A percentile compares a stretch with the other conserved stretches of the same genome.
Conservation (phyloP, 306 rosid species). For the Pyrus betulifolia region DNA sequence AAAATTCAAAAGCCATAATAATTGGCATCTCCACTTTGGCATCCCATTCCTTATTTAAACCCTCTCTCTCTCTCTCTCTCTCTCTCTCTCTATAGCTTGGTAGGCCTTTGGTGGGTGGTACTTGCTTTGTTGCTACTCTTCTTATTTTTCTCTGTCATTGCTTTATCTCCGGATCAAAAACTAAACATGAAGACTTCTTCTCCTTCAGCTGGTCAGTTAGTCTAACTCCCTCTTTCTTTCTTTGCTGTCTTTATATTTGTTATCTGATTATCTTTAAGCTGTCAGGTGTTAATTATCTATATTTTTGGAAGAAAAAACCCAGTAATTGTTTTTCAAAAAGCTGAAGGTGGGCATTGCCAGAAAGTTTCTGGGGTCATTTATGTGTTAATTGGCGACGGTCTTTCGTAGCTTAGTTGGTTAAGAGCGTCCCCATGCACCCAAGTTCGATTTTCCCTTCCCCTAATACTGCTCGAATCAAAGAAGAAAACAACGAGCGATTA, state of each 20-base stretch:
- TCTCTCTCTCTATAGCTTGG: too few relatives aligned
- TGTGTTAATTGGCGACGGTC: too few relatives aligned
- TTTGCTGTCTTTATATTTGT: too few relatives aligned
- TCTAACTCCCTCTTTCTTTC: background rate
- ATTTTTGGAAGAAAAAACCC: background rate
- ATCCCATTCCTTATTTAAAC: background rate
- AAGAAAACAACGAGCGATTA: background rate
- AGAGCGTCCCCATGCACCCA: too few relatives aligned
- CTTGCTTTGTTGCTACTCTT: background rate
- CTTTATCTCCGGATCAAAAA: background rate
- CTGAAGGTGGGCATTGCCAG: background rate
- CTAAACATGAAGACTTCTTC: slow-evolving; percentile 21
- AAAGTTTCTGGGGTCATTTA: background rate
- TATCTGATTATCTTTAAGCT: background rate
- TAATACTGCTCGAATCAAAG: too few relatives aligned
- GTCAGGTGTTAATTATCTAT: background rate
- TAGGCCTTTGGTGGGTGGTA: too few relatives aligned
- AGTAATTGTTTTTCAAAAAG: background rate
- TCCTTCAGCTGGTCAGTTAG: slow-evolving; percentile 10
- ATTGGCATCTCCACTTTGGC: slow-evolving; percentile 36
- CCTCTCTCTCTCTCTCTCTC: background rate
- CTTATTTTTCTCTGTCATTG: background rate
- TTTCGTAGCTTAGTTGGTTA: too few relatives aligned
- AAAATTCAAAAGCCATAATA: slow-evolving; percentile 8
- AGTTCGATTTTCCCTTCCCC: too few relatives aligned